These are phyloP conservation scores for Pseudonitzschia pungens DNA, from an alignment of 108 stramenopile genomes.

Conservation along the genomic window DNA sequence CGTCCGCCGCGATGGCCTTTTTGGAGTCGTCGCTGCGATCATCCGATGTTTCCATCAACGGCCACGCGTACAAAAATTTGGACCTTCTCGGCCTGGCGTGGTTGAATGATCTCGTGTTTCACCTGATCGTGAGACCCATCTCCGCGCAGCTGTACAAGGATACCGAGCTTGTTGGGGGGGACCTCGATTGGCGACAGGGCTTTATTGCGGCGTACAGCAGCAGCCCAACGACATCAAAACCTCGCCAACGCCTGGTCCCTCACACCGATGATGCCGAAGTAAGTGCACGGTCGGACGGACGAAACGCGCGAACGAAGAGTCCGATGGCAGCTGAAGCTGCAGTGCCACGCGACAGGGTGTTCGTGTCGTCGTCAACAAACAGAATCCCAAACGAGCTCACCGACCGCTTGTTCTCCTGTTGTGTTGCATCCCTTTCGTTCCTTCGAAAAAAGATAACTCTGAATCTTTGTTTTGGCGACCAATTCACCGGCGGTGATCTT, in stretches of 20 bases:
- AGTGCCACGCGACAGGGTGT: too few relatives aligned
- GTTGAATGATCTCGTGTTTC: constrained; percentile 74
- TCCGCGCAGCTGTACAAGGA: constrained; percentile 56
- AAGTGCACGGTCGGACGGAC: background rate
- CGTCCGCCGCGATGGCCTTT: background rate
- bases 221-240: constrained; percentile 39
- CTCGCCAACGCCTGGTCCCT: constrained; percentile 66
- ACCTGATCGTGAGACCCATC: constrained; percentile 65
- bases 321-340: too few relatives aligned
- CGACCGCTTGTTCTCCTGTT: background rate
- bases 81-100: constrained; percentile 71
- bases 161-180: constrained; percentile 42
- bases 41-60: background rate
- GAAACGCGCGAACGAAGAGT: background rate
- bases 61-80: constrained; percentile 32
- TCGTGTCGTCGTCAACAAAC: background rate
- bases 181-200: constrained; percentile 83
- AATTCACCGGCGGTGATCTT: constrained; percentile 66
- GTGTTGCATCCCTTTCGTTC: background rate
- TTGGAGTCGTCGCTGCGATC: constrained; percentile 8
- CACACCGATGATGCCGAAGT: constrained; percentile 86
- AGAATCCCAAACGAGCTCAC: background rate
- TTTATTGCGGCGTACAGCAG: constrained; percentile 76
- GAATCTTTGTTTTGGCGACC: constrained; percentile 75
- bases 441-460: constrained; percentile 43